Conservation (phyloP, 1,284 basidiomycete species). For the Apiotrichum montevideense region DNA sequence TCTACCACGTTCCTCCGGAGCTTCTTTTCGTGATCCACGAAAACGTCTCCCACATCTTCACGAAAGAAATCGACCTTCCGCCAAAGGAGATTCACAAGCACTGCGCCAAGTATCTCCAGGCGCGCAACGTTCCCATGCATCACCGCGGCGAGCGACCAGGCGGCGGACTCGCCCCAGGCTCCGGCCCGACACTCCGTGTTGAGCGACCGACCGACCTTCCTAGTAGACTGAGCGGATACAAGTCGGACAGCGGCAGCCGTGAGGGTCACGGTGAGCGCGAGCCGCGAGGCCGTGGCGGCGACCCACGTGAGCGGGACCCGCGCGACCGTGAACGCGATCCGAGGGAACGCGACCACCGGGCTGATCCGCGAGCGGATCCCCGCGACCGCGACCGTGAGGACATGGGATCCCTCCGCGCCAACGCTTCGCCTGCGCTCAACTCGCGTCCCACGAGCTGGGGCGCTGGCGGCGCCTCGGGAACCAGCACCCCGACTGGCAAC, state of each 20-base stretch:
- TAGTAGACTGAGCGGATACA: slow-evolving; percentile 18
- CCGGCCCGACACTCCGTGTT: neutral
- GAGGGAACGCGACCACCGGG: neutral
- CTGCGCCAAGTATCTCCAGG: slow-evolving; percentile 65
- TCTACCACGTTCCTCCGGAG: slow-evolving; percentile 81
- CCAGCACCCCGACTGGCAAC: slow-evolving; percentile 1
- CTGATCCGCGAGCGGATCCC: neutral
- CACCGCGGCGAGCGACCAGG: neutral
- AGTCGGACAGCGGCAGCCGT: slow-evolving; percentile 20
- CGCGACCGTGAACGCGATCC: neutral
- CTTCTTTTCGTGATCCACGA: slow-evolving; percentile 74
- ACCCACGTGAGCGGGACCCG: neutral
- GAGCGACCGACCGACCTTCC: slow-evolving; percentile 19
- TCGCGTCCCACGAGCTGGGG: slow-evolving; percentile 12
- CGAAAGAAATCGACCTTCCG: slow-evolving; percentile 71
- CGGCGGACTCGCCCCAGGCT: neutral
- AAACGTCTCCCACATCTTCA: slow-evolving; percentile 67
- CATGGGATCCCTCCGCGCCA: neutral
- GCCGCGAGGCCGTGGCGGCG: no score
- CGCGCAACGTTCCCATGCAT: neutral
- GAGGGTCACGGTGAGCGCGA: neutral
- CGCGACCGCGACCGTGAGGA: neutral
- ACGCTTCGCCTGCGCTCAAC: neutral
- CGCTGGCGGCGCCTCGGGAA: neutral
- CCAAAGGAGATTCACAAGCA: slow-evolving; percentile 87